phyloP scores from a whole-genome alignment of 2,329 filamentous ascomycete genomes.

The Xylariaceae sp. region DNA sequence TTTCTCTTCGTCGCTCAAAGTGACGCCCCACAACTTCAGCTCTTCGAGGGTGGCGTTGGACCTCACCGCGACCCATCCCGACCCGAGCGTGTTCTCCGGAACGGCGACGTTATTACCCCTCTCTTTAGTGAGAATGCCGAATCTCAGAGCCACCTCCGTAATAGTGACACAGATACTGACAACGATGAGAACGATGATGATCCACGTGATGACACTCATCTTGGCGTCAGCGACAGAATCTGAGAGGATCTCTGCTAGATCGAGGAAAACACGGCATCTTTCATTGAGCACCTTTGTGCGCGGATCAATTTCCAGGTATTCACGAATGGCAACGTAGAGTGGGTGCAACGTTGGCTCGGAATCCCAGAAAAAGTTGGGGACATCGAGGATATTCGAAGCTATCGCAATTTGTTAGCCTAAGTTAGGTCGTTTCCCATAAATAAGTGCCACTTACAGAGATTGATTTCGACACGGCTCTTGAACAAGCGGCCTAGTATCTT shows the following conservation, averaged over 20 bases:
- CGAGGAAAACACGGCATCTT: conserved; percentile 92
- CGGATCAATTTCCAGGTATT: conserved; percentile 96
- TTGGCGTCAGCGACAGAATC: conserved; percentile 92
- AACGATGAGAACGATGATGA: conserved; percentile 91
- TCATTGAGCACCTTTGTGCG: conserved; percentile 97
- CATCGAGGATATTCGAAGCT: conserved; percentile 95
- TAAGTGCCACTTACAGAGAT: conserved; percentile 73
- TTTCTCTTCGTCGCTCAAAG: conserved; percentile 33
- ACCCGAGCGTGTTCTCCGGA: conserved; percentile 11
- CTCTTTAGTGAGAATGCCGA: conserved; percentile 66
- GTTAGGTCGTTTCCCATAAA: not conserved
- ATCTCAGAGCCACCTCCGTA: conserved; percentile 84
- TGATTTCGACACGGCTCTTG: conserved; percentile 93
- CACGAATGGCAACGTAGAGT: conserved; percentile 89
- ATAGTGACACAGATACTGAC: conserved; percentile 90
- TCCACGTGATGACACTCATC: conserved; percentile 97
- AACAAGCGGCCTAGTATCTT: conserved; percentile 89
- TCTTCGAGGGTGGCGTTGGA: conserved; percentile 37
- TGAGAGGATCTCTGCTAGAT: conserved; percentile 91
- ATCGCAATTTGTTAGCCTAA: conserved; percentile 23
- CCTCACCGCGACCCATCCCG: conserved; percentile 28
- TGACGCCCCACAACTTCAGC: conserved; percentile 33
- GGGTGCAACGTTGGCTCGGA: conserved; percentile 93
- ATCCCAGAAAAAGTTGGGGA: conserved; percentile 98
- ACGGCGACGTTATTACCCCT: conserved; percentile 32